phyloP scores from a whole-genome alignment of 352 stramenopile genomes.

The Pythium pyrilobum region DNA sequence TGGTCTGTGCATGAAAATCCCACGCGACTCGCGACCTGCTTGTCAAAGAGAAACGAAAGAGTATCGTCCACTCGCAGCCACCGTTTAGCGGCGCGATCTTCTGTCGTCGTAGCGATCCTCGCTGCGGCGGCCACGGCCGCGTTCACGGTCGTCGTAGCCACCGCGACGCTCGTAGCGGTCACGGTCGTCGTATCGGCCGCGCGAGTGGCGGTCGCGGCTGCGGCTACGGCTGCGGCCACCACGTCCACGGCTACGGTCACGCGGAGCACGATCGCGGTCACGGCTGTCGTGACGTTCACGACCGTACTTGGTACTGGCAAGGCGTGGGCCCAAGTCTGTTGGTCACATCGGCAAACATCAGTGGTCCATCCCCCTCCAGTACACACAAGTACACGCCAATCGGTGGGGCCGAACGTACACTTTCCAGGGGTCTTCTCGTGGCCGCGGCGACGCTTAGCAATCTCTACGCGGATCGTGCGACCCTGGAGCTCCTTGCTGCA shows the following conservation, averaged over 20 bases:
- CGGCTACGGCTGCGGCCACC: slow-evolving; percentile 30
- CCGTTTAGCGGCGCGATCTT: slow-evolving; percentile 26
- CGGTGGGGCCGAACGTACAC: slow-evolving; percentile 37
- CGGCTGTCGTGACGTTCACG: slow-evolving; percentile 7
- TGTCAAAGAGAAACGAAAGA: no score
- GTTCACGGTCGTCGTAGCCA: slow-evolving; percentile 51
- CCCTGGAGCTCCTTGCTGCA: slow-evolving; percentile 70
- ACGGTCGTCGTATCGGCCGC: slow-evolving; percentile 39
- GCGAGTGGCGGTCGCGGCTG: slow-evolving; percentile 40
- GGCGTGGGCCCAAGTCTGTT: slow-evolving; percentile 62
- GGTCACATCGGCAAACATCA: neutral
- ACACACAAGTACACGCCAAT: neutral
- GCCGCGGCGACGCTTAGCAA: slow-evolving; percentile 72
- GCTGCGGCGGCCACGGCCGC: slow-evolving; percentile 24
- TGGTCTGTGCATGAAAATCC: no score
- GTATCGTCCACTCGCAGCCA: no score
- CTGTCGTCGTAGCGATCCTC: slow-evolving; percentile 36
- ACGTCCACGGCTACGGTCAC: slow-evolving; percentile 21
- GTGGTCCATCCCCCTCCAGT: neutral
- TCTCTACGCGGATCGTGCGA: slow-evolving; percentile 68
- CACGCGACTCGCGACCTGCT: no score
- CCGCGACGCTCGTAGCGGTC: slow-evolving; percentile 38
- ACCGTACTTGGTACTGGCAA: slow-evolving; percentile 74
- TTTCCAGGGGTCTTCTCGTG: slow-evolving; percentile 82
- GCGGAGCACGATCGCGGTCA: slow-evolving; percentile 15